These are phyloP conservation scores for Fusarium musae DNA, from an alignment of 2,329 filamentous ascomycete species.

Conservation along the genomic window DNA sequence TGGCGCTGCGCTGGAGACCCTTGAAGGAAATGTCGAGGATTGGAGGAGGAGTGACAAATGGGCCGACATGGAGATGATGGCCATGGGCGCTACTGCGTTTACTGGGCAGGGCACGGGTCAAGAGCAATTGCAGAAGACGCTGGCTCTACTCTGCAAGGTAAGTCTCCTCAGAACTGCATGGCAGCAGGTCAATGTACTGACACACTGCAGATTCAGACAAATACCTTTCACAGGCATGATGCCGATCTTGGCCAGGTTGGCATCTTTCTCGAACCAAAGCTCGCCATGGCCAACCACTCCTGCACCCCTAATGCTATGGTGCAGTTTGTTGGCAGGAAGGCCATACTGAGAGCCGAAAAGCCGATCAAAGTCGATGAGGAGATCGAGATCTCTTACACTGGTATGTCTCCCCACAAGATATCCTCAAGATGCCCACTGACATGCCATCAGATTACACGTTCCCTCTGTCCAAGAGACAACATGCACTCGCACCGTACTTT, in stretches of 20 bases:
- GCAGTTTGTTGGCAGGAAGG: constrained; percentile 63
- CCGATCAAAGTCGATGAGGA: constrained; percentile 64
- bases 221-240: constrained; percentile 69
- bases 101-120: constrained; percentile 52
- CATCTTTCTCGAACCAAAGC: constrained; percentile 64
- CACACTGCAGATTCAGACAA: constrained; percentile 64
- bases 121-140: constrained; percentile 52
- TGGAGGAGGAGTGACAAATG: constrained; percentile 54
- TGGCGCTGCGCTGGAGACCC: constrained; percentile 48
- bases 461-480: constrained; percentile 55
- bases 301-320: constrained; percentile 70
- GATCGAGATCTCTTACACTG: constrained; percentile 71
- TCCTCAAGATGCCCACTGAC: not conserved
- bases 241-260: constrained; percentile 63
- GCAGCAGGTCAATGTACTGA: not conserved
- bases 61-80: constrained; percentile 62
- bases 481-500: constrained; percentile 60
- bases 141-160: constrained; percentile 66
- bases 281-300: constrained; percentile 72
- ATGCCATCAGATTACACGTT: constrained; percentile 57
- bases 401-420: constrained; percentile 46
- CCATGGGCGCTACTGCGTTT: constrained; percentile 56
- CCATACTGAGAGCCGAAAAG: constrained; percentile 61
- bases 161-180: not conserved
- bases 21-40: constrained; percentile 60